A percentile compares a stretch with the other conserved stretches of the same genome.
These are phyloP conservation scores for Mortierella sp. DNA, from an alignment of 371 early-diverging fungal species.

Conservation along the genomic window DNA sequence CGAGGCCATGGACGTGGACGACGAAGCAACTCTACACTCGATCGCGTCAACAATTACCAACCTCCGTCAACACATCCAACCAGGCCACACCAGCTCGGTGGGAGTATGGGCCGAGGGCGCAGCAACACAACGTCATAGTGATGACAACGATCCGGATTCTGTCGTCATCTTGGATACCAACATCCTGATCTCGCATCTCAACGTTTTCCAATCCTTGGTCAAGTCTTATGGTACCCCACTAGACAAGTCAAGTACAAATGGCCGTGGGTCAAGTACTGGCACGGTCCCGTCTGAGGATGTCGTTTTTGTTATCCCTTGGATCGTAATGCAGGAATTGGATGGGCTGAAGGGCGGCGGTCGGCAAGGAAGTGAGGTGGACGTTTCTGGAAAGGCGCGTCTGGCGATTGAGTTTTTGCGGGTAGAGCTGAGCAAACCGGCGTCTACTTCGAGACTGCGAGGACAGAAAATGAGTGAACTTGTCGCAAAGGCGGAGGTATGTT, in stretches of 20 bases:
- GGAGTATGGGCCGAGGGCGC: slow-evolving; percentile 29
- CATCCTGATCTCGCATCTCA: slow-evolving; percentile 57
- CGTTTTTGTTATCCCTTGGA: slow-evolving; percentile 56
- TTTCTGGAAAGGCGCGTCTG: slow-evolving; percentile 34
- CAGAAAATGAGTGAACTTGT: slow-evolving; percentile 55
- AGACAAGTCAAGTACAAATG: background rate
- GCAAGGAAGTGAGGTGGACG: slow-evolving; percentile 30
- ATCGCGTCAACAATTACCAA: slow-evolving; percentile 48
- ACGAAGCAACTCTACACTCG: slow-evolving; percentile 27
- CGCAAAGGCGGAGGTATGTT: slow-evolving; percentile 34
- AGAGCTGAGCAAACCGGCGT: slow-evolving; percentile 33
- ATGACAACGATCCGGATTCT: slow-evolving; percentile 18
- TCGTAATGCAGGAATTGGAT: slow-evolving; percentile 60
- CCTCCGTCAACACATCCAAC: slow-evolving; percentile 29
- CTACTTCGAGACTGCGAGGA: slow-evolving; percentile 34
- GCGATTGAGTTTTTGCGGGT: slow-evolving; percentile 55
- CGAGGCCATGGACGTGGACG: slow-evolving; percentile 54
- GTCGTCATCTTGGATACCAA: slow-evolving; percentile 59
- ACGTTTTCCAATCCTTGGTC: slow-evolving; percentile 51
- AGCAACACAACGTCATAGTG: background rate
- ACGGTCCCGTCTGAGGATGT: slow-evolving; percentile 13
- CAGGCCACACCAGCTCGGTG: slow-evolving; percentile 13
- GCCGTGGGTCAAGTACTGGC: background rate
- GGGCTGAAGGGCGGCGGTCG: slow-evolving; percentile 34
- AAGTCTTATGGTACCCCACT: slow-evolving; percentile 21